Base-by-base conservation (phyloP, 371 early-diverging fungal genomes). In the Rhizomucor pusillus region DNA sequence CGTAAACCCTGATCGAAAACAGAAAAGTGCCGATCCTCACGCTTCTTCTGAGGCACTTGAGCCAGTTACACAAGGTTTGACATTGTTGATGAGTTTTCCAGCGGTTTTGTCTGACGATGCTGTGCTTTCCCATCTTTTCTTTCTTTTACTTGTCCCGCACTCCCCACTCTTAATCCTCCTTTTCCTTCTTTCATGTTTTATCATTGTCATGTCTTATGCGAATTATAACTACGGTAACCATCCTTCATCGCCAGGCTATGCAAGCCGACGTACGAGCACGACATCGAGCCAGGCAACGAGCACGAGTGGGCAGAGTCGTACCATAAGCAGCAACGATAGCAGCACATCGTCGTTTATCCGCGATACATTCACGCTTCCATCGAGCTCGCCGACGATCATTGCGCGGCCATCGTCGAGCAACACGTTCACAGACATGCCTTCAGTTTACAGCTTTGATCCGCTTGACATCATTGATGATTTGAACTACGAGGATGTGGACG, bases 401-500 rank as follows among this genome's bases (percentile, higher is more conserved):
- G 1, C 25, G 29, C 1, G 41, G 37, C 13, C 25, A 33, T 20
- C 43, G 22, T 24, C 16, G 47, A 20, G 1, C 43, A 24, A 22
- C 20, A 6, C 24, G 43, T 12, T 40, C 0, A 5, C 55, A 14
- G 11, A 24, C 12, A n/a, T 37, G 23, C 6, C n/a, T 40, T 23
- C 25, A 14, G 22, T 9, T 11, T 49, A 40, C 35, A 54, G 39
- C n/a, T 59, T 62, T 13, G 59, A 63, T 12, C 60, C 67, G 23
- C 65, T 76, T 25, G 77, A 69, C 44, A 71, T 73, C 43, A 65
- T 76, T 43, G 73, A 76, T 33, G 57, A 63, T 25, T 53, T 76
- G 7, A 66, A 68, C 47, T 76, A 66, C 49, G 77, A 76, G 43
- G 73, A 76, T 54, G 58, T 71, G 3, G 77, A 76, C 41, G 71